Evolutionary conservation across 2,329 filamentous ascomycete genomes (phyloP), one percentile per base, ranked within the genome.

Genomic region (Hypomyces rosellus): DNA sequence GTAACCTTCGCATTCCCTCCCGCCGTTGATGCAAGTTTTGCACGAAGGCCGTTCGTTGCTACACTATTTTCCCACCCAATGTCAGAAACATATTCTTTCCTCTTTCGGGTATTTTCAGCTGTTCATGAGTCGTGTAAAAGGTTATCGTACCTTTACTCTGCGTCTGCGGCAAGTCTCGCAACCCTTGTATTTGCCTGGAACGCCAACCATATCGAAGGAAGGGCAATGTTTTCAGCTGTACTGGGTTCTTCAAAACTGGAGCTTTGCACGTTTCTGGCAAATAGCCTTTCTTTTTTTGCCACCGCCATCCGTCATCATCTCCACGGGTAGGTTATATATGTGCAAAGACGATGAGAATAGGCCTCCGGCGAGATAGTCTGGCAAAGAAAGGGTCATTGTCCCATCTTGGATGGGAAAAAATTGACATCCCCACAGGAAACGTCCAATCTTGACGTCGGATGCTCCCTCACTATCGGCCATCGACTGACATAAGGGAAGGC

Each of bases 181-280:
- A 36, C 80, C 80, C 64, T 82, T 82, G 63, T 78, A 84, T 64
- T 82, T 83, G 46, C 80, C 80, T 36, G 79, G 74, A 51, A 84
- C 80, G 48, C 80, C 80, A 56, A 82, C 80, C 80, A 82, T 82
- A 34, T 50, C 70, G 61, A 55, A 39, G 54, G 34, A 46, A 46
- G 25, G 25, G 8, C 8, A 30, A 30, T 30, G 8, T 30, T 18
- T 16, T 16, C 18, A 34, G 37, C 40, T 39, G 45, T 8, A 30
- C 25, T 30, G 25, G 25, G 25, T 30, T 30, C 25, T 11, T 30
- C 25, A 30, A 30, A 30, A 30, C 9, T 30, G 25, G 25, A 30
- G 25, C 25, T 30, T 30, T 11, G 25, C 25, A 30, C 25, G 25
- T 30, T 30, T 30, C 25, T 30, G 50, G 43, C 46, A 46, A 37